These are phyloP conservation scores for Meyerozyma carpophila DNA, from an alignment of 1,139 yeast species.

Conservation along the genomic window DNA sequence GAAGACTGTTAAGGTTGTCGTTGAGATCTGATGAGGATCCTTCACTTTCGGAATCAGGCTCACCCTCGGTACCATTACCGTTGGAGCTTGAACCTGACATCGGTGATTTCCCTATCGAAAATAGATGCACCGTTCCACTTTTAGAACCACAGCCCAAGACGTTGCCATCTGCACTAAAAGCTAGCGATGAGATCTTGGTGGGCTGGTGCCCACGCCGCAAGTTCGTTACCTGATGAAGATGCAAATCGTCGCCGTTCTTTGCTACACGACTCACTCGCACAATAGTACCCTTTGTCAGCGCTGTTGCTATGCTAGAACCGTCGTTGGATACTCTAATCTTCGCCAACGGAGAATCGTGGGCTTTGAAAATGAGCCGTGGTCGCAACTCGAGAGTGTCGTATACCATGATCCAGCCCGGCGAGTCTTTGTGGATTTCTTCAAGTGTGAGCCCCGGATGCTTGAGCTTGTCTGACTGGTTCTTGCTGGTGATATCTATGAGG, in stretches of 20 bases:
- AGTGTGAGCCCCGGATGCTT: constrained; percentile 12
- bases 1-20: background rate
- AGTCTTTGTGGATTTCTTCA: constrained; percentile 21
- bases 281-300: constrained; percentile 69
- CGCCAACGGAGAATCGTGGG: constrained; percentile 51
- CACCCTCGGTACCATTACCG: constrained; percentile 4
- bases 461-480: constrained; percentile 11
- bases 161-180: constrained; percentile 45
- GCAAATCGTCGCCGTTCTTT: constrained; percentile 14
- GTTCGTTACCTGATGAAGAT: constrained; percentile 37
- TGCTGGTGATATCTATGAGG: constrained; percentile 18
- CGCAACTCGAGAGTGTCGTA: constrained; percentile 56
- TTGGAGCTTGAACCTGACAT: constrained; percentile 20
- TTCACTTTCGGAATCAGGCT: background rate
- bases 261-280: constrained; percentile 42
- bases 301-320: constrained; percentile 57
- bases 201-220: constrained; percentile 67
- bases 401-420: constrained; percentile 42
- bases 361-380: constrained; percentile 54
- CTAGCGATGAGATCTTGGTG: constrained; percentile 49
- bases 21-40: constrained; percentile 1
- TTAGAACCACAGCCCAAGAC: constrained; percentile 64
- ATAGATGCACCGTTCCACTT: constrained; percentile 66
- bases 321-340: constrained; percentile 45
- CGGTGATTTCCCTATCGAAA: constrained; percentile 13